Evolutionary conservation across 2,329 filamentous ascomycete species (phyloP), one percentile per base, ranked within the genome.

Genomic region (Fusarium sarcochroum): DNA sequence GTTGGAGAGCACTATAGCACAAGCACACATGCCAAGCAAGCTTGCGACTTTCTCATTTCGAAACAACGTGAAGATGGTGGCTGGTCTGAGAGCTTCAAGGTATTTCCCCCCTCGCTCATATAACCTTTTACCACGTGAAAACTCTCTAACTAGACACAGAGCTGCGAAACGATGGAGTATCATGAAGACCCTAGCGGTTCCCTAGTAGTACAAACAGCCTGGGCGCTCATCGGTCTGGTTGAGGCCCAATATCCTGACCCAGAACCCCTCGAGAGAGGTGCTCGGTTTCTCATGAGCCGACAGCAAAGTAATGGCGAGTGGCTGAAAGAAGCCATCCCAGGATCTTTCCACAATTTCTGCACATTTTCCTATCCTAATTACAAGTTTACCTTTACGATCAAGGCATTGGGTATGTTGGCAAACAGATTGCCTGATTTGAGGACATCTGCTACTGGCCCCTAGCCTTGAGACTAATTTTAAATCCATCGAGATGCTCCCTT

Each of bases 321-420:
- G 95, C 78, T 92, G 69, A 93, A 97, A 76, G 94, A 98, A 79
- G 90, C 91, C 0, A 98, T 98, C 72, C 94, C 98, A 78, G 95
- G 95, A 2, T 95, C 98, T 15, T 98, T 98, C 82, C 98, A 98
- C 81, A 97, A 97, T 83, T 95, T 90, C 76, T 98, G 94, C 84
- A 98, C 97, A 92, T 98, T 98, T 71, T 95, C 93, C 1, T 98
- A 98, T 76, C 94, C 94, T 44, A 98, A 98, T 83, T 98, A 98
- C 85, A 98, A 98, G 83, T 96, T 97, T 79, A 91, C 91, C 60
- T 98, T 98, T 80, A 90, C 94, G 1, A 91, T 98, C 76, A 97
- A 96, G 81, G 95, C 94, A 3, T 79, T 98, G 69, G 95, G 95
- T 5, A 90, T 97, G 87, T 98, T 93, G 83, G 88, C 91, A 5